Conservation (phyloP, 805 yeast species). For the Ogataea henricii region DNA sequence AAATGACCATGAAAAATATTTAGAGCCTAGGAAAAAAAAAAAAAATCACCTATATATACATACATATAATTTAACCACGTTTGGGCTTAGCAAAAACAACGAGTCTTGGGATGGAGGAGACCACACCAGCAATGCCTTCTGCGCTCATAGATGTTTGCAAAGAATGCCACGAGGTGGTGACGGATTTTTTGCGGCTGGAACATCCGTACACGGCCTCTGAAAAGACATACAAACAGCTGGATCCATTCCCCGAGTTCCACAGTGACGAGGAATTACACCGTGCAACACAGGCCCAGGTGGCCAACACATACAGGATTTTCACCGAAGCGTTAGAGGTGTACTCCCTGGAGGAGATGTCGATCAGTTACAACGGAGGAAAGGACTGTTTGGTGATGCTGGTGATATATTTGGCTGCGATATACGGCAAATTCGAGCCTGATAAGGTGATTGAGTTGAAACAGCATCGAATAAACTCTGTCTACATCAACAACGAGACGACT, state of each 20-base stretch:
- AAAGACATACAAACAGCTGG: slow-evolving; percentile 1
- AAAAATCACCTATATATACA: background rate
- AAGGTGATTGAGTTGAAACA: slow-evolving; percentile 16
- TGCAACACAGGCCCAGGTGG: slow-evolving; percentile 30
- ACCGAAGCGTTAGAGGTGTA: slow-evolving; percentile 23
- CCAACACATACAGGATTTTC: slow-evolving; percentile 22
- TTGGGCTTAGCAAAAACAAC: too few relatives aligned
- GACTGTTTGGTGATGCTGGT: slow-evolving; percentile 91
- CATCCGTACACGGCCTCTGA: slow-evolving; percentile 14
- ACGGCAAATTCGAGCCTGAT: slow-evolving; percentile 23
- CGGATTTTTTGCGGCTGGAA: slow-evolving; percentile 15
- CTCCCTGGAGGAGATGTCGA: slow-evolving; percentile 55
- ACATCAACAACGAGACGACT: slow-evolving; percentile 72
- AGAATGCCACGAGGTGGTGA: slow-evolving; percentile 22
- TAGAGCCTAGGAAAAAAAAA: background rate
- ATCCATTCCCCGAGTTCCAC: slow-evolving; percentile 22
- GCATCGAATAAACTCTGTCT: slow-evolving; percentile 52
- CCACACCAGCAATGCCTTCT: slow-evolving; percentile 10
- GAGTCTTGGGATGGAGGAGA: background rate
- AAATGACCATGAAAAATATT: background rate
- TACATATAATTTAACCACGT: background rate
- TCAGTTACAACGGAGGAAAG: slow-evolving; percentile 95
- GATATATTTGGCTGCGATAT: slow-evolving; percentile 61
- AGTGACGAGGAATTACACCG: slow-evolving; percentile 14
- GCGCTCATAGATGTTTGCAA: slow-evolving; percentile 26